phyloP scores from a whole-genome alignment of 306 rosid species.

The Prunus salicina region DNA sequence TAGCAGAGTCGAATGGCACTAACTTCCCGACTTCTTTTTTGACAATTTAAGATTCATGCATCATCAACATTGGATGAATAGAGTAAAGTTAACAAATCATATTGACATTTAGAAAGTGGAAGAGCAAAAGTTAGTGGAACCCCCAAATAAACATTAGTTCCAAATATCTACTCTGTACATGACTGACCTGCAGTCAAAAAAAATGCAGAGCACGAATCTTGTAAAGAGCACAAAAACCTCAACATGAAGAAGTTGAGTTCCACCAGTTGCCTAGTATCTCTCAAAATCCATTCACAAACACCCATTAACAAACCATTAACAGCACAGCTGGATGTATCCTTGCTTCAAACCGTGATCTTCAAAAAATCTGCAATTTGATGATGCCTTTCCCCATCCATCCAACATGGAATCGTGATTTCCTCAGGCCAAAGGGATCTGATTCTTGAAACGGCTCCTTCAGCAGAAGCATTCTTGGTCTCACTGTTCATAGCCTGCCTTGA shows the following conservation, averaged over 20 bases:
- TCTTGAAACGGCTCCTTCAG: background rate
- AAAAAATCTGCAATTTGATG: background rate
- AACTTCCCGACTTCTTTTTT: too few species aligned
- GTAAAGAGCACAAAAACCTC: background rate
- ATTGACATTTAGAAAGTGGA: background rate
- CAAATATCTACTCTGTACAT: slow-evolving; percentile 9
- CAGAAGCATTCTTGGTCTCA: background rate
- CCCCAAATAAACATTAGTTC: slow-evolving; percentile 1
- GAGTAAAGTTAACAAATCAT: background rate
- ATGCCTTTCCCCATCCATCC: background rate
- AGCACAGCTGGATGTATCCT: background rate
- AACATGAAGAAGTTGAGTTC: background rate
- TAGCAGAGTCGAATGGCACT: background rate
- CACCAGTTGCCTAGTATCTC: background rate
- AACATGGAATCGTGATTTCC: background rate
- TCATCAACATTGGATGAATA: too few species aligned
- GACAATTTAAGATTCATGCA: too few species aligned
- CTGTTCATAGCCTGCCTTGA: slow-evolving; percentile 4
- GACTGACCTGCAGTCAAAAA: slow-evolving; percentile 26
- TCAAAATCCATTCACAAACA: slow-evolving; percentile 6
- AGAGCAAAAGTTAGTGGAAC: background rate
- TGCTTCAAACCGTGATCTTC: slow-evolving; percentile 8
- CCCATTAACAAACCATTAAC: slow-evolving; percentile 2
- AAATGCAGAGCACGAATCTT: slow-evolving; percentile 12
- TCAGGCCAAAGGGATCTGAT: background rate